Evolutionary conservation across 371 early-diverging fungal species (phyloP).

Genomic region (Mortierella sp.): DNA sequence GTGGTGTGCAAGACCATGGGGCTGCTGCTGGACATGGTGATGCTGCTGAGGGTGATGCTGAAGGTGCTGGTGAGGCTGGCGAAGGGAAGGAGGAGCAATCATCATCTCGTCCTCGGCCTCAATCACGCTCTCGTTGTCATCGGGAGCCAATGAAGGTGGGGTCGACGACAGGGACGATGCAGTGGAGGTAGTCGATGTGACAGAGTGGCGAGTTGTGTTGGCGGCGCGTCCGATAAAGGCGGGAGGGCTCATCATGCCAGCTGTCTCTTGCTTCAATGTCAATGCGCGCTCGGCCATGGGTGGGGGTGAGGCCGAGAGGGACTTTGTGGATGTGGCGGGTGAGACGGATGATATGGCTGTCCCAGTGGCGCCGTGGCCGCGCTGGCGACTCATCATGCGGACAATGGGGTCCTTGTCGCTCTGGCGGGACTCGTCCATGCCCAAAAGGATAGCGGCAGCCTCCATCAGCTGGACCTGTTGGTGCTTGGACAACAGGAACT

Average conservation of each 20-base stretch:
- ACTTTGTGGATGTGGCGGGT: conserved; percentile 30
- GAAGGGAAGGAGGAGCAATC: conserved; percentile 14
- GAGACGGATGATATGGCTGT: conserved; percentile 19
- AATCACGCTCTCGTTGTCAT: conserved; percentile 35
- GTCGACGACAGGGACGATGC: conserved; percentile 30
- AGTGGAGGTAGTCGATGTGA: conserved; percentile 17
- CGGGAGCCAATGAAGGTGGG: conserved; percentile 31
- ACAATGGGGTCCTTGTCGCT: conserved; percentile 43
- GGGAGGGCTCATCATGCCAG: conserved; percentile 19
- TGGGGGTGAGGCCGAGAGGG: conserved; percentile 39
- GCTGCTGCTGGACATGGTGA: conserved; percentile 9
- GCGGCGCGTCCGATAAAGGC: not conserved
- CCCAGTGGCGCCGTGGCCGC: conserved; percentile 27
- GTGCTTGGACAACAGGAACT: conserved; percentile 77
- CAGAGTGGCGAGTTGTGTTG: conserved; percentile 6
- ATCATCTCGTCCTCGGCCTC: conserved; percentile 30
- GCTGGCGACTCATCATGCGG: conserved; percentile 42
- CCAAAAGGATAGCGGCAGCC: conserved; percentile 78
- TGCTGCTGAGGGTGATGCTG: conserved; percentile 1
- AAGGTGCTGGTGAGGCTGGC: not conserved
- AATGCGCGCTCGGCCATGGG: conserved; percentile 25
- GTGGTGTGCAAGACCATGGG: not conserved
- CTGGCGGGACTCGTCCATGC: conserved; percentile 61
- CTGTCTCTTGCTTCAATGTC: conserved; percentile 30
- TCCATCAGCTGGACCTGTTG: conserved; percentile 85